A percentile compares a stretch with the other conserved stretches of the same genome.
Conservation (phyloP, 495 filamentous ascomycete species). For the Aspergillus coremiiformis region DNA sequence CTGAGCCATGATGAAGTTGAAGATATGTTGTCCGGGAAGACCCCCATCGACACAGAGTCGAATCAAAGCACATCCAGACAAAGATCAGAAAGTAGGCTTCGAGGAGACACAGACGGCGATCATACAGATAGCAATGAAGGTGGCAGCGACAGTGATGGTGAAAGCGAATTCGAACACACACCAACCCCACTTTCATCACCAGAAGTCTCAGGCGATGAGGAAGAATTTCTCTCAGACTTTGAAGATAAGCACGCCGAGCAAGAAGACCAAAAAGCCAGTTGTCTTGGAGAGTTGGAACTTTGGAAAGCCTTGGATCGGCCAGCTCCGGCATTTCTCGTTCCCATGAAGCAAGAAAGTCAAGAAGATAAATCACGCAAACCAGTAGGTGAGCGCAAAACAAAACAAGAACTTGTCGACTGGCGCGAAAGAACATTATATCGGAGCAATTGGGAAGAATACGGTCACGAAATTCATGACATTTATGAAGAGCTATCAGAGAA, state of each 20-base stretch:
- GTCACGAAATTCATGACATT: constrained; percentile 23
- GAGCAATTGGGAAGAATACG: constrained; percentile 46
- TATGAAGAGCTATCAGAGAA: constrained; percentile 29
- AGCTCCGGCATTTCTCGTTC: constrained; percentile 9
- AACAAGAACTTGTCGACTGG: constrained; percentile 38
- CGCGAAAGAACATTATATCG: constrained; percentile 36
- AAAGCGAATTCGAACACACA: neutral
- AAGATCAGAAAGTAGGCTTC: constrained; percentile 8
- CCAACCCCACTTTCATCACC: constrained; percentile 6
- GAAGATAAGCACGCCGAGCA: constrained; percentile 49
- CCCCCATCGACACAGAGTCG: neutral
- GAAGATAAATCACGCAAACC: constrained; percentile 11
- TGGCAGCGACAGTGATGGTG: constrained; percentile 9
- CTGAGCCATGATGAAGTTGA: constrained; percentile 53
- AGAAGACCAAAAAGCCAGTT: constrained; percentile 44
- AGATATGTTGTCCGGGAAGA: constrained; percentile 28
- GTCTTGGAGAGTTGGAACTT: constrained; percentile 48
- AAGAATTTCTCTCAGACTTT: constrained; percentile 13
- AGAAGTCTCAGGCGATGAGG: constrained; percentile 7
- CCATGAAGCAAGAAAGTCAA: constrained; percentile 12
- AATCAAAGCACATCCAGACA: constrained; percentile 1
- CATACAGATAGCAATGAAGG: constrained; percentile 12
- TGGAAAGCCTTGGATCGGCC: constrained; percentile 44
- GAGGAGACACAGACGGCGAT: constrained; percentile 18
- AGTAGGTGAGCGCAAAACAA: constrained; percentile 20